phyloP scores from a whole-genome alignment of 176 grass and related monocot species.

The Carex parvula region DNA sequence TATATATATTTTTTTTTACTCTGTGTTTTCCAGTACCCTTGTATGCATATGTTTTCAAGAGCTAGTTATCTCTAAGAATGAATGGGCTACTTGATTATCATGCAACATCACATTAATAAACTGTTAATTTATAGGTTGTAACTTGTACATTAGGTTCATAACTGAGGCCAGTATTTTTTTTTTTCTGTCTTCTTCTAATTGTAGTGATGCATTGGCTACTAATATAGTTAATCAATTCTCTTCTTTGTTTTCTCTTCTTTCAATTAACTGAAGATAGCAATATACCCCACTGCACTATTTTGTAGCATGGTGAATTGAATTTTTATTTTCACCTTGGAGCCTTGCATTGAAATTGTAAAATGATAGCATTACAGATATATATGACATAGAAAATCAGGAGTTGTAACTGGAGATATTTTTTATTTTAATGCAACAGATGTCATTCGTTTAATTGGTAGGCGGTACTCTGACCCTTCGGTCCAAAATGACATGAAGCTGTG shows the following conservation, averaged over 20 bases:
- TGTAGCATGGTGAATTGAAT: background rate
- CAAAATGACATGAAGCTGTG: constrained; percentile 28
- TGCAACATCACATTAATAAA: too few relatives aligned
- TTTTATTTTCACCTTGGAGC: background rate
- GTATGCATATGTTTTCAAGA: too few relatives aligned
- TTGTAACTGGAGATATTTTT: background rate
- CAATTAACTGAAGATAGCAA: background rate
- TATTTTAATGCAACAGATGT: constrained; percentile 22
- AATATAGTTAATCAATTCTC: background rate
- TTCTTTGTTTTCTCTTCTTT: background rate
- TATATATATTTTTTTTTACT: too few relatives aligned
- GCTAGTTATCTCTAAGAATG: too few relatives aligned
- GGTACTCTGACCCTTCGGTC: constrained; percentile 12
- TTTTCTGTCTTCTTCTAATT: background rate
- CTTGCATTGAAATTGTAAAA: too few relatives aligned
- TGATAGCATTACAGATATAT: background rate
- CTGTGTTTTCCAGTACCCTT: too few relatives aligned
- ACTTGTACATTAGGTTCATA: background rate
- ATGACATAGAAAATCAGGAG: background rate
- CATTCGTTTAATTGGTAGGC: constrained; percentile 35
- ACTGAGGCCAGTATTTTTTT: background rate
- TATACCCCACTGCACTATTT: background rate
- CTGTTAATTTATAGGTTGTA: too few relatives aligned
- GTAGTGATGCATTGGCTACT: background rate
- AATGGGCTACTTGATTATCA: too few relatives aligned